phyloP scores from a whole-genome alignment of 495 filamentous ascomycete species.

The Rhizodiscina lignyota region DNA sequence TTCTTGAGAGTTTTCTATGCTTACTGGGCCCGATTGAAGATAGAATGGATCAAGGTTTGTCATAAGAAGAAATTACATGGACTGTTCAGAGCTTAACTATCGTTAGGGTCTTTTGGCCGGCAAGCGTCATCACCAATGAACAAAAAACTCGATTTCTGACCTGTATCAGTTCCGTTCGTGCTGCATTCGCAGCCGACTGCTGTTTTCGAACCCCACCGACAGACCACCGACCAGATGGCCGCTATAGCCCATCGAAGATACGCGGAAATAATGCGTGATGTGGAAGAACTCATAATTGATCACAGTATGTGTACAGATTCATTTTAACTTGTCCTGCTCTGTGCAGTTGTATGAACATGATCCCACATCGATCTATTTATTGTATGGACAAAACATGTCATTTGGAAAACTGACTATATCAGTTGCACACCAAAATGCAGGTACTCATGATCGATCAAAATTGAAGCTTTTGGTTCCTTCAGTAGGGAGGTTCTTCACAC shows the following conservation, averaged over 20 bases:
- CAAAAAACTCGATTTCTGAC: neutral
- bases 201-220: conserved; percentile 45
- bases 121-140: too few species aligned
- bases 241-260: conserved; percentile 63
- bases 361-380: neutral
- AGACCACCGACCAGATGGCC: conserved; percentile 43
- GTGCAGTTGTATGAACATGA: conserved; percentile 5
- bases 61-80: too few species aligned
- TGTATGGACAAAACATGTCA: neutral
- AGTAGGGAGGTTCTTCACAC: conserved; percentile 84
- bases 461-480: conserved; percentile 81
- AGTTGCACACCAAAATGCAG: conserved; percentile 51
- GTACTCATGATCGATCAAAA: conserved; percentile 58
- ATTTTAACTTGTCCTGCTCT: too few species aligned
- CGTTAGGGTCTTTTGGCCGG: too few species aligned
- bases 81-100: too few species aligned
- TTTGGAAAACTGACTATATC: too few species aligned
- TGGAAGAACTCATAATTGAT: conserved; percentile 78
- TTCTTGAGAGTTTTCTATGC: neutral
- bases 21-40: conserved; percentile 19
- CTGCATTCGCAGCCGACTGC: conserved; percentile 89
- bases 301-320: conserved; percentile 46
- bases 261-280: conserved; percentile 87
- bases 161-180: conserved; percentile 73
- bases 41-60: conserved; percentile 52